These are phyloP conservation scores for Trichoderma aggressivum DNA, from an alignment of 2,329 filamentous ascomycete genomes.

Conservation along the genomic window DNA sequence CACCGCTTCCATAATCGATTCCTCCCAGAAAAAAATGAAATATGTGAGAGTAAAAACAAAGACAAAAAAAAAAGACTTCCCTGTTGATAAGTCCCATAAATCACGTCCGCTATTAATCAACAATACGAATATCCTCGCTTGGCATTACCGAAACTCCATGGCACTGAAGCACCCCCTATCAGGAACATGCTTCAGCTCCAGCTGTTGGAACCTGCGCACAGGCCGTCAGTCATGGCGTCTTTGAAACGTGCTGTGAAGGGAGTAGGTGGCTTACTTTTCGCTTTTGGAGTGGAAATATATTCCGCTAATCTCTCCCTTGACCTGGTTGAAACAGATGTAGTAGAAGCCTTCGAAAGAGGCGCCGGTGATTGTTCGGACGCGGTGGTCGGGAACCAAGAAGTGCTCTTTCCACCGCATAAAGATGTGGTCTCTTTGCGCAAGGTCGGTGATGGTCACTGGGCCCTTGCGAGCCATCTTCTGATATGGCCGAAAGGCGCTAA, in stretches of 20 bases:
- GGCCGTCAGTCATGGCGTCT: background rate
- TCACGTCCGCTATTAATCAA: background rate
- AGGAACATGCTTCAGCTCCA: slow-evolving; percentile 84
- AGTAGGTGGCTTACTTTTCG: slow-evolving; percentile 70
- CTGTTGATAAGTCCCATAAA: background rate
- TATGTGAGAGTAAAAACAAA: background rate
- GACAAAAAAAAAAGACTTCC: background rate
- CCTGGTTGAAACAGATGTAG: slow-evolving; percentile 97
- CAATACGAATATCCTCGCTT: background rate
- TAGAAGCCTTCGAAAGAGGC: slow-evolving; percentile 99
- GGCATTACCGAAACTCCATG: slow-evolving; percentile 67
- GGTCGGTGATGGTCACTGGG: slow-evolving; percentile 60
- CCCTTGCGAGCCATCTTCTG: slow-evolving; percentile 56
- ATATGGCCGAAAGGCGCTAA: slow-evolving; percentile 79
- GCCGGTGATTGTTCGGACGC: slow-evolving; percentile 83
- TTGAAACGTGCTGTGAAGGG: too few relatives aligned
- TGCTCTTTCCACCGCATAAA: slow-evolving; percentile 99
- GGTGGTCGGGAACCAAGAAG: slow-evolving; percentile 92
- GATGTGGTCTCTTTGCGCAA: slow-evolving; percentile 77
- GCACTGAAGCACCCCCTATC: slow-evolving; percentile 80
- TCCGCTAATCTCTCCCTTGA: slow-evolving; percentile 78
- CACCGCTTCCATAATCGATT: slow-evolving; percentile 7
- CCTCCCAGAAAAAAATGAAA: background rate
- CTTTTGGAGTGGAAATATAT: slow-evolving; percentile 99
- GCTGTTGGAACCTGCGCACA: slow-evolving; percentile 73